Percentiles rank a stretch among this genome's conserved stretches.
These are phyloP conservation scores for Vigna radiata DNA, from an alignment of 306 rosid genomes.

Conservation along the genomic window DNA sequence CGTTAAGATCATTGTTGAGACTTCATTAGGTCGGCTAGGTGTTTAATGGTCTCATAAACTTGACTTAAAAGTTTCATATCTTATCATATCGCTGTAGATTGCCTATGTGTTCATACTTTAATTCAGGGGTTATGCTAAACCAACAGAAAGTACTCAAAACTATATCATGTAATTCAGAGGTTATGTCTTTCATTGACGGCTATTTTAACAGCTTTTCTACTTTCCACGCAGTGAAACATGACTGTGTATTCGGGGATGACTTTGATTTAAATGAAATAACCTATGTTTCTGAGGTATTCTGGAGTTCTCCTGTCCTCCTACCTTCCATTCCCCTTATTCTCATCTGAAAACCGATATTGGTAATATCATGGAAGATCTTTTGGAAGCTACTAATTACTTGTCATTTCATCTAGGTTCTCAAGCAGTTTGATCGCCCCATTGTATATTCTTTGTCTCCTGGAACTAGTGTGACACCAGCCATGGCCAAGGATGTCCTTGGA, in stretches of 20 bases:
- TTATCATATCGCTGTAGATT: constrained; percentile 5
- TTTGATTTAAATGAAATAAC: constrained; percentile 83
- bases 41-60: constrained; percentile 10
- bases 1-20: constrained; percentile 9
- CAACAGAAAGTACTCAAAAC: constrained; percentile 29
- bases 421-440: constrained; percentile 69
- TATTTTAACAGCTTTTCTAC: constrained; percentile 47
- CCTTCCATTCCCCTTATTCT: not conserved
- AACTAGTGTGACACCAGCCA: constrained; percentile 76
- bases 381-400: constrained; percentile 26
- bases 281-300: constrained; percentile 74
- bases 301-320: constrained; percentile 15
- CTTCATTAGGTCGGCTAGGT: not conserved
- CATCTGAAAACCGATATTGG: not conserved
- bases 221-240: constrained; percentile 79
- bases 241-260: constrained; percentile 95
- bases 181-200: constrained; percentile 8
- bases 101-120: constrained; percentile 2
- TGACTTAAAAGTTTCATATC: not conserved
- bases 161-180: not conserved
- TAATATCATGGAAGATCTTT: constrained; percentile 16
- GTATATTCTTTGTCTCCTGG: constrained; percentile 95
- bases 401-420: constrained; percentile 71
- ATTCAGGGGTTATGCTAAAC: not conserved
- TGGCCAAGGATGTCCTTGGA: constrained; percentile 79